Percentiles rank a stretch among this genome's conserved stretches.
Conservation (phyloP, 805 yeast genomes). For the Allodekkera sacchari region DNA sequence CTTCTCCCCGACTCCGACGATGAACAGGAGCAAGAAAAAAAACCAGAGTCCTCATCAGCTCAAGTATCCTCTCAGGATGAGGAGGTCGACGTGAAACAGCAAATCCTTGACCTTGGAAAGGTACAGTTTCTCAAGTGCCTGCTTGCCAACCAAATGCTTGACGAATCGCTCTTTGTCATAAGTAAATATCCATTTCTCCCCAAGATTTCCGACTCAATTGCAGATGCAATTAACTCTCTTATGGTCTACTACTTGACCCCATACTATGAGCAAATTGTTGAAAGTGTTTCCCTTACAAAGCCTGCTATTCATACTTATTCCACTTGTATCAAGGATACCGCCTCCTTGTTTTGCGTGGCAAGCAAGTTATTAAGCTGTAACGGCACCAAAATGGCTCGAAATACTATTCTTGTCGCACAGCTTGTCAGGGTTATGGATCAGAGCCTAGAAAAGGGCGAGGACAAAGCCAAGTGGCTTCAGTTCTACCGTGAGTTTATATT, state of each 20-base stretch:
- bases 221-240: conserved; percentile 39
- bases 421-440: conserved; percentile 50
- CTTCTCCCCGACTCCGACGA: conserved; percentile 59
- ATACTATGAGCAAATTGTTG: conserved; percentile 25
- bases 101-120: conserved; percentile 25
- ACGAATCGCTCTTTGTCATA: conserved; percentile 53
- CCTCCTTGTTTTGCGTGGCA: conserved; percentile 29
- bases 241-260: conserved; percentile 43
- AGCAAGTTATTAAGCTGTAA: conserved; percentile 40
- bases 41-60: conserved; percentile 1
- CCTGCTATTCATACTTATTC: conserved; percentile 4
- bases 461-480: conserved; percentile 40
- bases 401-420: conserved; percentile 42
- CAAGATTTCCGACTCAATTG: conserved; percentile 40
- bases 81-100: conserved; percentile 8
- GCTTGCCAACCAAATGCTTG: conserved; percentile 50
- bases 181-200: conserved; percentile 56
- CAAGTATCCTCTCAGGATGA: conserved; percentile 6
- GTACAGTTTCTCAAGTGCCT: conserved; percentile 42
- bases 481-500: conserved; percentile 58
- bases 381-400: conserved; percentile 46
- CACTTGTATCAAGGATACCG: conserved; percentile 30
- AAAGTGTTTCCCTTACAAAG: not conserved
- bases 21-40: conserved; percentile 15
- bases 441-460: conserved; percentile 25